Evolutionary conservation across 2,329 filamentous ascomycete genomes (phyloP), one percentile per base, ranked within the genome.

Genomic region (Penicillium sp.): DNA sequence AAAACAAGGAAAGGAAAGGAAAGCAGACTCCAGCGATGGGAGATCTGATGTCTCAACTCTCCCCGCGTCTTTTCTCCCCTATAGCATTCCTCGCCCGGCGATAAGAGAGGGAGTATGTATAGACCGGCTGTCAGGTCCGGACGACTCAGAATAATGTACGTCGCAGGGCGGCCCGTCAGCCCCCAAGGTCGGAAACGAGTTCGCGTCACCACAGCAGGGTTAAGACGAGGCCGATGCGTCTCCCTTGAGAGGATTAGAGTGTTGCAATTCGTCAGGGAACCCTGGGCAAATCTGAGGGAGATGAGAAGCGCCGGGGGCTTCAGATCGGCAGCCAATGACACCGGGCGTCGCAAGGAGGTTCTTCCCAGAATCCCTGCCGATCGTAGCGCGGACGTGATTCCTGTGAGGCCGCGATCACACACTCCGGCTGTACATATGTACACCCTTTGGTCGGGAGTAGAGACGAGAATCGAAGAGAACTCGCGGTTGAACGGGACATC

Each of bases 281-380:
- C 32, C 26, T 20, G 37, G 40, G 35, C 41, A 48, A 43, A n/a
- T 40, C 42, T 48, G 47, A 53, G 44, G 47, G 47, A 48, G 39
- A 51, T 49, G 47, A 47, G 54, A 53, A 53, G 50, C 58, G 56
- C 57, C 49, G 48, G 38, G 25, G 44, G 45, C 46, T 48, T 55
- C 45, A 54, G 58, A 57, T 59, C 53, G 39, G 36, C 42, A 32
- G 25, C 52, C 51, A 55, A 52, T 47, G 39, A 45, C 20, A 38
- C 23, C 15, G 11, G 21, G 31, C 4, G 28, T 42, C 29, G 48
- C 41, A 48, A 49, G 47, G 51, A 45, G 43, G 29, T 37, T 30
- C 48, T 44, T 42, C 35, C n/a, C n/a, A n/a, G 45, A 46, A 42
- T 45, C 42, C 48, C 42, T 48, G 44, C 36, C 48, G 48, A 53